phyloP scores from a whole-genome alignment of 441 rosid species.

The California macrophylla region DNA sequence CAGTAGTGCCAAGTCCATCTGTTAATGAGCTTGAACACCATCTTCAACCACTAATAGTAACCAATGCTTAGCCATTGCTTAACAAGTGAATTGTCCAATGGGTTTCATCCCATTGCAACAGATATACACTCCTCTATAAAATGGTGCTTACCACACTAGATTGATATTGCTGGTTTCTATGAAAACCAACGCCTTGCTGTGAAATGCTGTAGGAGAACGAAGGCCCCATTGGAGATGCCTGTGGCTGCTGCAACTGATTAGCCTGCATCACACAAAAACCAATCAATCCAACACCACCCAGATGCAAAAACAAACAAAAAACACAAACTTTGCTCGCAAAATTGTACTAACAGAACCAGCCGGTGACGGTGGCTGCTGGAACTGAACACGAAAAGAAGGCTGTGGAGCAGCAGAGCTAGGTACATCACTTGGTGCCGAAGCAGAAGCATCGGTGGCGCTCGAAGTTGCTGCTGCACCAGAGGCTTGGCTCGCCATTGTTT shows the following conservation, averaged over 20 bases:
- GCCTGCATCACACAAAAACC: background rate
- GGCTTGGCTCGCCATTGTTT: constrained; percentile 5
- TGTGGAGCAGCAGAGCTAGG: background rate
- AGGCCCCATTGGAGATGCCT: constrained; percentile 7
- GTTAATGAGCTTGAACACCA: background rate
- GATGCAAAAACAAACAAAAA: background rate
- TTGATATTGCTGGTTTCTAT: constrained; percentile 16
- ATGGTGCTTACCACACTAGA: constrained; percentile 19
- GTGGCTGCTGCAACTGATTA: background rate
- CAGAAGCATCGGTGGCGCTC: background rate
- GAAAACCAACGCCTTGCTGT: constrained; percentile 16
- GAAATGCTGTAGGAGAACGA: constrained; percentile 22
- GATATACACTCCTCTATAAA: background rate
- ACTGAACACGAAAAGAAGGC: background rate
- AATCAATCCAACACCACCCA: background rate
- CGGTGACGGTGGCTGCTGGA: background rate
- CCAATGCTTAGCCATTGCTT: background rate
- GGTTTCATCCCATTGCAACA: background rate
- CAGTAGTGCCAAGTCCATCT: background rate
- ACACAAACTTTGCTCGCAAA: background rate
- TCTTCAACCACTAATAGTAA: background rate
- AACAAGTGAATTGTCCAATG: background rate
- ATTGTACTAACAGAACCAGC: constrained; percentile 1
- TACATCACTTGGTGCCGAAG: background rate
- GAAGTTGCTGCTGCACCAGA: background rate